These are phyloP conservation scores for Aspergillaceae sp. DNA, from an alignment of 2,329 filamentous ascomycete genomes.

Conservation along the genomic window DNA sequence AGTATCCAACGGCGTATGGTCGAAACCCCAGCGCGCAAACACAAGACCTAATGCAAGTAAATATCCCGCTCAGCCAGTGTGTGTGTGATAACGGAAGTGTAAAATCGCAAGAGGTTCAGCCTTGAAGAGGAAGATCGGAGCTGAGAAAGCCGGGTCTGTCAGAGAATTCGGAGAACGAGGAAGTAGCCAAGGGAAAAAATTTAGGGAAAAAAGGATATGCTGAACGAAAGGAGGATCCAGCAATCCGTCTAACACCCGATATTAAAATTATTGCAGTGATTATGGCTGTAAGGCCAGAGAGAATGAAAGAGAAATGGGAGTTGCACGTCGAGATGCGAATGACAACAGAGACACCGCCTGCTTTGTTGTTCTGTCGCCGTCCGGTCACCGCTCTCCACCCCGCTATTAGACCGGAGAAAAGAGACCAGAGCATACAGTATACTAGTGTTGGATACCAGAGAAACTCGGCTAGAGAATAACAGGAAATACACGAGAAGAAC, in stretches of 20 bases:
- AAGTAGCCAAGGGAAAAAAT: not conserved
- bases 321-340: not conserved
- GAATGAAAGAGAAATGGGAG: not conserved
- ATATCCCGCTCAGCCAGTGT: not conserved
- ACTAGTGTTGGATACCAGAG: conserved; percentile 9
- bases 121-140: not conserved
- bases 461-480: conserved; percentile 2
- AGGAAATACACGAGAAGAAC: not conserved
- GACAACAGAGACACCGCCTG: conserved; percentile 4
- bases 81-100: not conserved
- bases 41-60: no score
- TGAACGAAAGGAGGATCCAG: no score
- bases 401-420: conserved; percentile 4
- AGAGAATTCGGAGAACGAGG: not conserved
- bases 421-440: conserved; percentile 1
- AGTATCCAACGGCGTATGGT: no score
- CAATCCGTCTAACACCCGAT: no score
- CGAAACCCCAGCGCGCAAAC: no score
- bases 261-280: no score
- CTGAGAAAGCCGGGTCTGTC: not conserved
- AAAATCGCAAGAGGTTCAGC: not conserved
- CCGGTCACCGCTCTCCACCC: conserved; percentile 18
- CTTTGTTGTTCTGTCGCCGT: conserved; percentile 17
- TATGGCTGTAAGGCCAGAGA: no score
- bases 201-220: no score